phyloP scores from a whole-genome alignment of 768 basidiomycete species.

The Russula virescens region DNA sequence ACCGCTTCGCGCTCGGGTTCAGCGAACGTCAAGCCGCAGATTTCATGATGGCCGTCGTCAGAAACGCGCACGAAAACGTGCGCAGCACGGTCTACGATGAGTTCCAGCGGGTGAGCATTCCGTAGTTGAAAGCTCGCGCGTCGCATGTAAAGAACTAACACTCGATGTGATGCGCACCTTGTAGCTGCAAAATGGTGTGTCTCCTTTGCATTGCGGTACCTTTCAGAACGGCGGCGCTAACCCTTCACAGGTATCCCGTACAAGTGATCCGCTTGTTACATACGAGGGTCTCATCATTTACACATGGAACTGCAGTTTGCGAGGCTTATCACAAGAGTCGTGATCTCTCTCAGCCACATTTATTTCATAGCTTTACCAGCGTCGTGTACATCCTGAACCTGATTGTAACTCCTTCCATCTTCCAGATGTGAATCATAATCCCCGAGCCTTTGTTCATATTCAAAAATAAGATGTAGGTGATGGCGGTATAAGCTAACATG shows the following conservation, averaged over 20 bases:
- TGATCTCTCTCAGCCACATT: background rate
- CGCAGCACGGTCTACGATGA: slow-evolving; percentile 93
- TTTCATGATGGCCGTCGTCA: slow-evolving; percentile 83
- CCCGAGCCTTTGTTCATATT: slow-evolving; percentile 8
- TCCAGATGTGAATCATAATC: background rate
- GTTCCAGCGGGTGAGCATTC: slow-evolving; percentile 72
- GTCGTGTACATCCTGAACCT: background rate
- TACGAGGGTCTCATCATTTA: background rate
- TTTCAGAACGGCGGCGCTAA: background rate
- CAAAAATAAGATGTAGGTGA: slow-evolving; percentile 10
- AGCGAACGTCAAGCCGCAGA: slow-evolving; percentile 91
- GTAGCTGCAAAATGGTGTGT: slow-evolving; percentile 46
- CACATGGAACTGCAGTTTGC: no score
- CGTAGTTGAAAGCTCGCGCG: background rate
- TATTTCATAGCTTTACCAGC: background rate
- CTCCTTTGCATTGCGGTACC: background rate
- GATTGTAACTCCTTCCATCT: no score
- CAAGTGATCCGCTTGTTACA: background rate
- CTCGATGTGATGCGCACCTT: slow-evolving; percentile 6
- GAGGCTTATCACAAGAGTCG: no score
- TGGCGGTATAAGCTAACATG: slow-evolving; percentile 10
- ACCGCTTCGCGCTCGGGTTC: slow-evolving; percentile 78
- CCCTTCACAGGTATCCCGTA: slow-evolving; percentile 21
- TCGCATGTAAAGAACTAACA: slow-evolving; percentile 8
- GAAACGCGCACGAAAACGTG: slow-evolving; percentile 93